Conservation (phyloP, 1,139 yeast species). For the Nakaseomyces delphensis region DNA sequence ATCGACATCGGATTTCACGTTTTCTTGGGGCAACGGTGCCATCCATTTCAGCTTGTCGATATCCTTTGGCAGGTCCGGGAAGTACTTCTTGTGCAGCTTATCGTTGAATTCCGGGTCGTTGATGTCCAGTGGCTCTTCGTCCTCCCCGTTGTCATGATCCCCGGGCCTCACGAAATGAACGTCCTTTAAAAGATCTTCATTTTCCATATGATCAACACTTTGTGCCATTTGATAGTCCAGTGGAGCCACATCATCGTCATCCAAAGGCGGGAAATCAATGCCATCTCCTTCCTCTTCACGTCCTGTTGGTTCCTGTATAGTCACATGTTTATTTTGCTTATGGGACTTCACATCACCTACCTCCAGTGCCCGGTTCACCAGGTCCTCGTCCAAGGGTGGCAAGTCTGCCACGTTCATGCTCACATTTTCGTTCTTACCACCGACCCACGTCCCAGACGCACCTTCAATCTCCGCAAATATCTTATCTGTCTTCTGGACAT, state of each 20-base stretch:
- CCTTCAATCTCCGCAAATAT: conserved; percentile 53
- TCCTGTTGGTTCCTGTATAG: conserved; percentile 8
- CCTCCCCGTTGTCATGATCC: conserved; percentile 15
- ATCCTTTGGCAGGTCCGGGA: conserved; percentile 81
- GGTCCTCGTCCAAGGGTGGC: conserved; percentile 28
- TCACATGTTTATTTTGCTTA: background rate
- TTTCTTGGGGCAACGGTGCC: conserved; percentile 47
- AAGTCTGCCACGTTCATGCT: conserved; percentile 28
- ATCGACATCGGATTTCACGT: conserved; percentile 40
- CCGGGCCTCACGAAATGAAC: conserved; percentile 61
- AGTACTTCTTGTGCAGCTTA: conserved; percentile 74
- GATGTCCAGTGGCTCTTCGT: conserved; percentile 41
- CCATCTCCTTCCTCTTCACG: conserved; percentile 10
- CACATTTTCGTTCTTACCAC: conserved; percentile 42
- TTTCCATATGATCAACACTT: conserved; percentile 39
- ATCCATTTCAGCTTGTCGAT: conserved; percentile 85
- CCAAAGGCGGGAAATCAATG: conserved; percentile 6
- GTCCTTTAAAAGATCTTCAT: conserved; percentile 35
- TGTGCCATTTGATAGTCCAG: conserved; percentile 34
- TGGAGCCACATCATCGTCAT: conserved; percentile 42
- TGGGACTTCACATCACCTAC: conserved; percentile 10
- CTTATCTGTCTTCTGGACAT: conserved; percentile 36
- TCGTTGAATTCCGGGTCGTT: conserved; percentile 72
- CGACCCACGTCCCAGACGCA: conserved; percentile 58
- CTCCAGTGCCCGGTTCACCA: conserved; percentile 33